Base-by-base conservation (phyloP, 2,329 filamentous ascomycete genomes). In the Colletotrichum plurivorum region DNA sequence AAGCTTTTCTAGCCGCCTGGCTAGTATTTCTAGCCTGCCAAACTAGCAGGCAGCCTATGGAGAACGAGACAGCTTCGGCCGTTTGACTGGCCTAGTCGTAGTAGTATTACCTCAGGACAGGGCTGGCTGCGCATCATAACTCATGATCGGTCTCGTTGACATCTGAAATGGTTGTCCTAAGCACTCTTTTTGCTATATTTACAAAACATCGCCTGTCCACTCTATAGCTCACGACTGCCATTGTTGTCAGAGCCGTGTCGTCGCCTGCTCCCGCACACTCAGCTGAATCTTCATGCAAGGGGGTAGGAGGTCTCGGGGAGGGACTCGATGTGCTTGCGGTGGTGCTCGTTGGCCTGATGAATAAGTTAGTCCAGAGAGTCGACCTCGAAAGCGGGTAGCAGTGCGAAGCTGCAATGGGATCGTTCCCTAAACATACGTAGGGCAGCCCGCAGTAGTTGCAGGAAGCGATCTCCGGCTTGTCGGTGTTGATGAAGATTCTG, bases 371-470 rank as follows among this genome's bases (percentile, higher is more conserved):
- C 18, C 16, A n/a, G 16, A n/a, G 15, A 1, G 10, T 15, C 41
- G 16, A n/a, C 80, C 93, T 93, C 57, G 93, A 96, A 36, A 36
- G 2, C 31, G 31, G 10, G 7, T 36, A 36, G 31, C 31, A 36
- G 79, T 45, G 22, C 5, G 2, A 12, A 15, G 15, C 18, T 18
- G 20, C 9, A 54, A 20, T 22, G 22, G 25, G 25, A 41, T 5
- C 2, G n/a, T n/a, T 13, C 31, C 7, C 36, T 16, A 18, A 62
- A 82, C 95, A 79, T 88, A 98, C 96, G 80, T 91, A 99, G 75
- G 96, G 96, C 73, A 96, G 80, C 61, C 96, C 96, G 80, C 96
- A 99, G 85, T 99, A 99, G 77, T 88, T 92, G 87, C 96, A 99
- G 79, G 86, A 86, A 82, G 90, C 89, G 76, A 99, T 97, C 85